phyloP scores from a whole-genome alignment of 768 basidiomycete species.

The Rhodotorula diobovata region DNA sequence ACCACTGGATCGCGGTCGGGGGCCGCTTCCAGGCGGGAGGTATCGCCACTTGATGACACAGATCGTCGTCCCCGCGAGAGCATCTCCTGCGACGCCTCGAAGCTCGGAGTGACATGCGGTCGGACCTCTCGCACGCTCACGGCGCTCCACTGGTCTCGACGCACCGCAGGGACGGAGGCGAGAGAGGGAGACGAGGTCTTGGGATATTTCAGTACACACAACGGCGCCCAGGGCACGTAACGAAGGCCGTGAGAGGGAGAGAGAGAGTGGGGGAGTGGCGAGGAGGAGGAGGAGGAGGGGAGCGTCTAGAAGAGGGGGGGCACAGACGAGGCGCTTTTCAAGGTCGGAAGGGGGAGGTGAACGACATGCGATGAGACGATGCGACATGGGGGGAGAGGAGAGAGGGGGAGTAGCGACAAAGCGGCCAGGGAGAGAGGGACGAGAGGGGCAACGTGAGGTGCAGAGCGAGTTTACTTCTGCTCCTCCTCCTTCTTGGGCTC shows the following conservation, averaged over 20 bases:
- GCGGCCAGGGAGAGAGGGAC: background rate
- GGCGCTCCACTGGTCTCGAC: no score
- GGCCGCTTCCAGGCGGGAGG: no score
- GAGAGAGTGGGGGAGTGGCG: background rate
- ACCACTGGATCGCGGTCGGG: no score
- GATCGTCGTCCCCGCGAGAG: no score
- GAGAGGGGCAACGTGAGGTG: background rate
- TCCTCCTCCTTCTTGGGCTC: constrained; percentile 16
- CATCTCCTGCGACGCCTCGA: no score
- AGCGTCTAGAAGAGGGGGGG: background rate
- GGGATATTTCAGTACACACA: constrained; percentile 19
- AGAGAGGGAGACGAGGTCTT: background rate
- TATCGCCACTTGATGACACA: no score
- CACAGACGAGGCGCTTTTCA: background rate
- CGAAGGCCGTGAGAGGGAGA: background rate
- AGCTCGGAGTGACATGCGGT: no score
- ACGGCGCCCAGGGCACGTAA: background rate
- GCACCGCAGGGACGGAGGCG: background rate
- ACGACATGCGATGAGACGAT: constrained; percentile 16
- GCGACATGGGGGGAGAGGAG: background rate
- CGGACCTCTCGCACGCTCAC: no score
- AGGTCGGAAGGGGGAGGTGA: background rate
- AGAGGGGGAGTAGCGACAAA: no score
- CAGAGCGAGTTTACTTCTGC: constrained; percentile 2
- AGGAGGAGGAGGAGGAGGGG: background rate